phyloP scores from a whole-genome alignment of 768 basidiomycete genomes.

The Auriculariales sp. region DNA sequence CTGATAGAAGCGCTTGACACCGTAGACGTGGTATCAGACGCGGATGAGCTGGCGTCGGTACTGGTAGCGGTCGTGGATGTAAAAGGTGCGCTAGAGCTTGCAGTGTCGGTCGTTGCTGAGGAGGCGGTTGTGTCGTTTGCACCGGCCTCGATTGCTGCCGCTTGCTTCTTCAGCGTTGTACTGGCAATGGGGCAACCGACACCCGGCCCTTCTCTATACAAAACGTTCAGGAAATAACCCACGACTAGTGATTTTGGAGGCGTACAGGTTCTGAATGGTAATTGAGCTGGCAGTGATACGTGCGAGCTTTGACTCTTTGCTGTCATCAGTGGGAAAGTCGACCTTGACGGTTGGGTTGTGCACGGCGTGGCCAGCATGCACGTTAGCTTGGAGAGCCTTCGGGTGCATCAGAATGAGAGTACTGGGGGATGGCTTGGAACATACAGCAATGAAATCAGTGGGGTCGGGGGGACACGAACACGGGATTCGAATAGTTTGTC shows the following conservation, averaged over 20 bases:
- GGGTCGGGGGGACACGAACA: slow-evolving; percentile 9
- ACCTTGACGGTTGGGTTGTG: slow-evolving; percentile 8
- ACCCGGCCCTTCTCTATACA: too few relatives aligned
- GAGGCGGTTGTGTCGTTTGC: too few relatives aligned
- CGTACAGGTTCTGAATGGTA: slow-evolving; percentile 10
- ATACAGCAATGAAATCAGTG: slow-evolving; percentile 5
- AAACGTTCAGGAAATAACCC: too few relatives aligned
- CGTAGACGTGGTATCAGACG: too few relatives aligned
- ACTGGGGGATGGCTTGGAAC: too few relatives aligned
- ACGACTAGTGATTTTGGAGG: not conserved
- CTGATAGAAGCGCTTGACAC: too few relatives aligned
- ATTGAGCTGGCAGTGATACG: slow-evolving; percentile 7
- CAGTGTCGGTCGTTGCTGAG: too few relatives aligned
- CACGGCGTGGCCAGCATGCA: slow-evolving; percentile 8
- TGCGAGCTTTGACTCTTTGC: slow-evolving; percentile 2
- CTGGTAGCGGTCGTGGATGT: too few relatives aligned
- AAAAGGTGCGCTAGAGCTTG: too few relatives aligned
- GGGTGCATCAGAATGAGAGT: not conserved
- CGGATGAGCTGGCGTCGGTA: too few relatives aligned
- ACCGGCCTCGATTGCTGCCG: not conserved
- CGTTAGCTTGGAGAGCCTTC: slow-evolving; percentile 5
- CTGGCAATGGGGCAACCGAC: too few relatives aligned
- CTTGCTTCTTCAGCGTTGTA: too few relatives aligned
- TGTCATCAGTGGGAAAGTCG: slow-evolving; percentile 7
- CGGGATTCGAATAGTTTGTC: slow-evolving; percentile 8